Base-by-base conservation (phyloP, 768 basidiomycete species). In the Hygrophorus russula region DNA sequence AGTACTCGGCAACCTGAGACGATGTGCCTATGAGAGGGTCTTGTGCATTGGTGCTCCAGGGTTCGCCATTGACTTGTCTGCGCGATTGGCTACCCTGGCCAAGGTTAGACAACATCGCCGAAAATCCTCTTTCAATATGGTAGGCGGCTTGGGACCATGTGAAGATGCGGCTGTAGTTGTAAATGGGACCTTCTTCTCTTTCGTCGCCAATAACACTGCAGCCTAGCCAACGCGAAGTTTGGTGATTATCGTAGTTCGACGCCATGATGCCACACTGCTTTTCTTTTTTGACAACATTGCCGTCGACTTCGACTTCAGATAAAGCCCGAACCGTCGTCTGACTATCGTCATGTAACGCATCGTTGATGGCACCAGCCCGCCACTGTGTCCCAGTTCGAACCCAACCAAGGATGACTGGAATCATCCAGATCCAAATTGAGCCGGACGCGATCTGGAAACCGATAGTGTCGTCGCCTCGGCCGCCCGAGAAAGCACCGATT, bases 401-500 rank as follows among this genome's bases (percentile, higher is more conserved):
- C 24, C 45, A 52, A 34, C 51, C 51, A 35, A 36, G 42, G 11
- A 52, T 45, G 28, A 52, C 42, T 1, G 51, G 51, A 17, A 52
- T 42, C 44, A 52, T 47, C 51, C 51, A 52, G 33, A 40, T 41
- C 51, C 51, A 52, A 30, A 52, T 37, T 3, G 44, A 27, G 9
- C 51, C 47, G 19, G 50, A 48, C n/a, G 50, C 50, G 42, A 49
- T 47, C 32, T 50, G 51, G 4, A 48, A 44, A 18, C 37, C 51
- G 17, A 48, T 45, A 24, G 24, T 3, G 28, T 44, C 44, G 10
- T 41, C 42, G 1, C 44, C 47, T 7, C 45, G 35, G n/a, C 31
- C 42, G 18, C 46, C 45, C 29, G 39, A 28, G 12, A 48, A 44
- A 27, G 50, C 50, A n/a, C 40, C 42, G 3, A 49, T 39, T n/a